Percentiles rank a stretch among this genome's conserved stretches.
phyloP scores from a whole-genome alignment of 495 filamentous ascomycete genomes.

The Xylaria grammica region DNA sequence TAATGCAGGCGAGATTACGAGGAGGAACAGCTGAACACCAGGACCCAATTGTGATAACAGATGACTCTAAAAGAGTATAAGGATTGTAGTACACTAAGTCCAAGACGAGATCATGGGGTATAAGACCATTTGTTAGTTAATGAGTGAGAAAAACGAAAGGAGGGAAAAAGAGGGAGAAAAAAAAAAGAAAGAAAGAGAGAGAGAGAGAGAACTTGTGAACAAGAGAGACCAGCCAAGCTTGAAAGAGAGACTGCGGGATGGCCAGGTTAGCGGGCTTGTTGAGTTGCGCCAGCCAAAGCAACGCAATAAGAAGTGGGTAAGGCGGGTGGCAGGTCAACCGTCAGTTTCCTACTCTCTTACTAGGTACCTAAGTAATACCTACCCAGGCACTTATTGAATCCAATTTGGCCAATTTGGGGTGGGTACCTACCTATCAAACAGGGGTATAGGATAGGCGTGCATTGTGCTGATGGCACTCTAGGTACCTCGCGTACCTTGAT shows the following conservation, averaged over 20 bases:
- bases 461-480: too few relatives aligned
- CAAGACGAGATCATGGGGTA: neutral
- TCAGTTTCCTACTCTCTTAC: too few relatives aligned
- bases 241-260: constrained; percentile 30
- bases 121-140: neutral
- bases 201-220: constrained; percentile 26
- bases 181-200: constrained; percentile 19
- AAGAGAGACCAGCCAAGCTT: constrained; percentile 28
- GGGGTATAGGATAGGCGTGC: neutral
- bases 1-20: constrained; percentile 20
- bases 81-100: neutral
- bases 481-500: too few relatives aligned
- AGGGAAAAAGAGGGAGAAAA: constrained; percentile 18
- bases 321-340: constrained; percentile 42
- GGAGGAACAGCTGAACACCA: constrained; percentile 1
- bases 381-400: too few relatives aligned
- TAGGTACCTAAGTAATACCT: too few relatives aligned
- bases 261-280: constrained; percentile 24
- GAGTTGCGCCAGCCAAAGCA: constrained; percentile 18
- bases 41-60: neutral
- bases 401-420: neutral
- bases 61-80: neutral
- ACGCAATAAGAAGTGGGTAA: constrained; percentile 33
- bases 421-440: neutral
- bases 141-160: constrained; percentile 22